Evolutionary conservation across 306 rosid genomes (phyloP), one percentile per base, ranked within the genome.

Genomic region (Trifolium repens): DNA sequence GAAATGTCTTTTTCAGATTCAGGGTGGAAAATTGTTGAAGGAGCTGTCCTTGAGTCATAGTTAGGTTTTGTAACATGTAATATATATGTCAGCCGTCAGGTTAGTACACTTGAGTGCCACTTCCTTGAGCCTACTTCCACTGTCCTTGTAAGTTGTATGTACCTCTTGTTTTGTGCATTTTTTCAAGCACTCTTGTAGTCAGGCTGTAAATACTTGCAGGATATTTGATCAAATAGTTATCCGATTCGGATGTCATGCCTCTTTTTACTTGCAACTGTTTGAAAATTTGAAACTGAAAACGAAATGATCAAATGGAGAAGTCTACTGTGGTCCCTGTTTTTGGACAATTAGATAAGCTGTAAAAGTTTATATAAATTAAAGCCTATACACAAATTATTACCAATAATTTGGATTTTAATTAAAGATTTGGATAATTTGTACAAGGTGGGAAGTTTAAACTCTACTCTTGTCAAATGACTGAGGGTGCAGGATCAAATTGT

Each of bases 21-120:
- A 27, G 96, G 90, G 58, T 92, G 99, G 99, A 94, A 88, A 82
- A 94, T 94, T 81, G 84, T 84, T 68, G 89, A 90, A 85, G 99
- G 99, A 63, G 93, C 96, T 73, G 97, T 92, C 26, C 97, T 94
- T 27, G 93, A 91, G 80, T 86, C 94, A 8, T 91, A 74, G 84
- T 65, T 35, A 50, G 47, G 69, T 58, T 16, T 54, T 69, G 55
- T 77, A 71, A 57, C 47, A 32, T 55, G 63, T 44, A 50, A 83
- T 81, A 81, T 81, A 81, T 78, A 79, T 57, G 27, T 74, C 24
- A 22, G 24, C 24, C 24, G 24, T 22, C 40, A 37, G 66, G 50
- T 17, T 85, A 80, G 71, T 44, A 9, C 71, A 26, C 63, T 80
- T 58, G 32, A 67, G n/a, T 70, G 46, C 66, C 52, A 13, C 24